Evolutionary conservation across 2,329 filamentous ascomycete species (phyloP).

Genomic region (Fusarium floridanum): DNA sequence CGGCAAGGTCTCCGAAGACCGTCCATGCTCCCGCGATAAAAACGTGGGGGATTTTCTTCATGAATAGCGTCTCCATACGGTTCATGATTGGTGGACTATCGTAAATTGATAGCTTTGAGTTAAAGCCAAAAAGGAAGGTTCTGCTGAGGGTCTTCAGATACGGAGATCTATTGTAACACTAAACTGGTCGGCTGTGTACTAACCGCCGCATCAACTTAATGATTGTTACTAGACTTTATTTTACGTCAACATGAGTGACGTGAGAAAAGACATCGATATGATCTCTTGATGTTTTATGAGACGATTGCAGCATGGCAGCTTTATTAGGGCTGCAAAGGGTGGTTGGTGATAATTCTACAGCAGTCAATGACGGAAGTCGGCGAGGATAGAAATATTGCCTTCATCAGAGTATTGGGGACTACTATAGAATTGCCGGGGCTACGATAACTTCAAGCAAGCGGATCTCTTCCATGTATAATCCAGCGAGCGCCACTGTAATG

Average conservation of each 20-base stretch:
- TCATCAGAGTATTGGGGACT: background rate
- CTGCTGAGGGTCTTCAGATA: background rate
- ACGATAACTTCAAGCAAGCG: too few relatives aligned
- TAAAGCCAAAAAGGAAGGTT: background rate
- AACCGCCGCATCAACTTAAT: background rate
- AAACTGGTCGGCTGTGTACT: background rate
- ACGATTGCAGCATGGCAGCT: background rate
- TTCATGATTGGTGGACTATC: background rate
- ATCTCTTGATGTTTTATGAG: background rate
- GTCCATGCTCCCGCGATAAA: background rate
- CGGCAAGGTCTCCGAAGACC: background rate
- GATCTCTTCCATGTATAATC: too few relatives aligned
- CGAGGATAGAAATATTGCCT: background rate
- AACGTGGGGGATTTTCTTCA: background rate
- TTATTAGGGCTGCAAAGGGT: background rate
- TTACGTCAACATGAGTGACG: fast-evolving
- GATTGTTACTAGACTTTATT: background rate
- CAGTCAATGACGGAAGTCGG: too few relatives aligned
- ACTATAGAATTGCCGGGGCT: too few relatives aligned
- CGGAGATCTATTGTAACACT: background rate
- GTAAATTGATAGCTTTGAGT: background rate
- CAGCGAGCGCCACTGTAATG: background rate
- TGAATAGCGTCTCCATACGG: background rate
- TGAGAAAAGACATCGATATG: background rate
- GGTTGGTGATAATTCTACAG: background rate